Base-by-base conservation (phyloP, 2,329 filamentous ascomycete species). In the Rugonectria rugulosa region DNA sequence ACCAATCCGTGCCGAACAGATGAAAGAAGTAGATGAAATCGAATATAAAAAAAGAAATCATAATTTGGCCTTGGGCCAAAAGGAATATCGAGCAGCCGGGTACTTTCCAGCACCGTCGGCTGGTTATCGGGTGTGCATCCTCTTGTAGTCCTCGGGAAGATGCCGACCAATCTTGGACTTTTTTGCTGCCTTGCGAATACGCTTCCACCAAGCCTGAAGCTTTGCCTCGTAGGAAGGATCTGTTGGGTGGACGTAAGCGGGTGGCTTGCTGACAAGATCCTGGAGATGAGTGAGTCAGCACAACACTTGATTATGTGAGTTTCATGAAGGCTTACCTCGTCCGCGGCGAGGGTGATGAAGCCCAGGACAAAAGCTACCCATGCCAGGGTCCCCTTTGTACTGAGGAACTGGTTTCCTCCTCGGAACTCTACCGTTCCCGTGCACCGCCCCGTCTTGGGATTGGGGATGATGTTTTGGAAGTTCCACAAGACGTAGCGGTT, bases 401-500 rank as follows among this genome's bases (percentile, higher is more conserved):
- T 68, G 51, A 75, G 63, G 52, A 75, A 75, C 61, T 75, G 73
- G 51, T 73, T 75, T 2, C 73, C 74, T 11, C 74, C 73, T 2
- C 74, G 70, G 42, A 76, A 76, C 64, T 76, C 74, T 17, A 76
- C 69, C 1, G 74, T 75, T 0, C 73, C 73, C 8, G 71, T 73
- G 38, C 71, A 75, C 37, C 69, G 59, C 6, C 71, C 72, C 32
- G 70, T 74, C 67, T 71, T 75, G 37, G 72, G 71, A 47, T 70
- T 69, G 1, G 72, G 68, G 45, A 73, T 73, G 54, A 73, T 72
- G 56, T 75, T 76, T 51, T 75, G 70, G 42, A 76, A 76, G 47
- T 76, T 75, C 74, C 74, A 76, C 31, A 76, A 58, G 10, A 76
- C 74, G 51, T 75, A 75, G 15, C 73, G 69, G 57, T 69, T 71